Evolutionary conservation across 2,329 filamentous ascomycete species (phyloP).

Genomic region (Cercospora sojina): DNA sequence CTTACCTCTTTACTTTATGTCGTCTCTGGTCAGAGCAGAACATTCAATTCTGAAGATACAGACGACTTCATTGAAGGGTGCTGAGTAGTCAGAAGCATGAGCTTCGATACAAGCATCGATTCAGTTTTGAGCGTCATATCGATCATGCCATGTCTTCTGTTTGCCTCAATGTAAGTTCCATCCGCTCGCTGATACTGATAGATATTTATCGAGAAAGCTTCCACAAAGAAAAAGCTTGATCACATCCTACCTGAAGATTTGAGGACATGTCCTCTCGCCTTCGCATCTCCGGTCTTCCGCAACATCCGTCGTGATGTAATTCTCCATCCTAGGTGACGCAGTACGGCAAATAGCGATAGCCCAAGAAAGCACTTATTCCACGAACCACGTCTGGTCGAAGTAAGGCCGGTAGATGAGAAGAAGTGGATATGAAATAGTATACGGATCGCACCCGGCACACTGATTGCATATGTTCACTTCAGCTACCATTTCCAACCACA

Average conservation of each 20-base stretch:
- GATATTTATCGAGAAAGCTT: not conserved
- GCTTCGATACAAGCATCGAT: not conserved
- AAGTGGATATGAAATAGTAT: not conserved
- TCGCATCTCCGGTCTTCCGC: not conserved
- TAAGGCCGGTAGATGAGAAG: not conserved
- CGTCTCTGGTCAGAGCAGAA: not conserved
- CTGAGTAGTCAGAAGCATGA: not conserved
- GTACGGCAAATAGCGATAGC: not conserved
- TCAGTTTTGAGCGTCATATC: not conserved
- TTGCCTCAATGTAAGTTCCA: not conserved
- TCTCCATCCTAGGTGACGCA: not conserved
- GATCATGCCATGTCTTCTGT: not conserved
- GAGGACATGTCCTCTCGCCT: not conserved
- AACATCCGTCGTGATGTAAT: not conserved
- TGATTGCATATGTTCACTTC: not conserved
- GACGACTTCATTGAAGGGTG: not conserved
- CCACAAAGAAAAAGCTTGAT: not conserved
- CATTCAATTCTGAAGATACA: not conserved
- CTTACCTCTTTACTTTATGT: not conserved
- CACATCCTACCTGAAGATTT: not conserved
- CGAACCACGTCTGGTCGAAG: not conserved
- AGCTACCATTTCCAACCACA: not conserved
- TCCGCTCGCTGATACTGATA: not conserved
- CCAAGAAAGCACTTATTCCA: not conserved
- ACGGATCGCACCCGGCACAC: not conserved